phyloP scores from a whole-genome alignment of 306 rosid species.

The Dryas drummondii region DNA sequence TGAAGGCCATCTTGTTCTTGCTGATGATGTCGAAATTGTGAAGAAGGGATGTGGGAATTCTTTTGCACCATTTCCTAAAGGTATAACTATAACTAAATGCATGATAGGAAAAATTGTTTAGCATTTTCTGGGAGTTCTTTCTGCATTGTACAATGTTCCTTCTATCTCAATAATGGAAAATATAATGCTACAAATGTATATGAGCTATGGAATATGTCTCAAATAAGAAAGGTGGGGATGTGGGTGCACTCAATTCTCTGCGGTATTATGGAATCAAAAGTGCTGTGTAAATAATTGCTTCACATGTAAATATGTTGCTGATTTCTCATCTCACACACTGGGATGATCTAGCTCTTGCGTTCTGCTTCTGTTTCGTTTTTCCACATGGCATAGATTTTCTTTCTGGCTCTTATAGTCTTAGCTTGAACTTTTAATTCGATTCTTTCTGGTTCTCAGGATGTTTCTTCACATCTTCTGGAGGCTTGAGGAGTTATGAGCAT shows the following conservation, averaged over 20 bases:
- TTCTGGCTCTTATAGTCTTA: background rate
- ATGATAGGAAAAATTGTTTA: background rate
- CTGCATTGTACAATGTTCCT: background rate
- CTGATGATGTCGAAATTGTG: slow-evolving; percentile 65
- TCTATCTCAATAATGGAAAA: too few species aligned
- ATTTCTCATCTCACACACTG: background rate
- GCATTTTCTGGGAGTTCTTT: background rate
- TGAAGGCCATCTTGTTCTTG: slow-evolving; percentile 77
- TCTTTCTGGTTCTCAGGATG: slow-evolving; percentile 48
- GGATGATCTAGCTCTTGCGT: slow-evolving; percentile 2
- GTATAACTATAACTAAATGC: slow-evolving; percentile 34
- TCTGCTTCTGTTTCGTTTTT: background rate
- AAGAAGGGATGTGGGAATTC: slow-evolving; percentile 87
- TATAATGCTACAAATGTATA: background rate
- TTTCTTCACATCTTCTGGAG: slow-evolving; percentile 82
- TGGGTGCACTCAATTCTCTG: background rate
- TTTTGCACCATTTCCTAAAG: slow-evolving; percentile 92
- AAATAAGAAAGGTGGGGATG: slow-evolving; percentile 1
- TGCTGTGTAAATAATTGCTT: background rate
- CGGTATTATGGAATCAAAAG: background rate
- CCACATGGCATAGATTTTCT: background rate
- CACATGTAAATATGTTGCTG: background rate
- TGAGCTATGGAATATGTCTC: background rate
- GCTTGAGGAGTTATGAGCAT: slow-evolving; percentile 92
- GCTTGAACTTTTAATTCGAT: background rate